Base-by-base conservation (phyloP, 768 basidiomycete genomes). In the Rhodotorula sphaerocarpa region DNA sequence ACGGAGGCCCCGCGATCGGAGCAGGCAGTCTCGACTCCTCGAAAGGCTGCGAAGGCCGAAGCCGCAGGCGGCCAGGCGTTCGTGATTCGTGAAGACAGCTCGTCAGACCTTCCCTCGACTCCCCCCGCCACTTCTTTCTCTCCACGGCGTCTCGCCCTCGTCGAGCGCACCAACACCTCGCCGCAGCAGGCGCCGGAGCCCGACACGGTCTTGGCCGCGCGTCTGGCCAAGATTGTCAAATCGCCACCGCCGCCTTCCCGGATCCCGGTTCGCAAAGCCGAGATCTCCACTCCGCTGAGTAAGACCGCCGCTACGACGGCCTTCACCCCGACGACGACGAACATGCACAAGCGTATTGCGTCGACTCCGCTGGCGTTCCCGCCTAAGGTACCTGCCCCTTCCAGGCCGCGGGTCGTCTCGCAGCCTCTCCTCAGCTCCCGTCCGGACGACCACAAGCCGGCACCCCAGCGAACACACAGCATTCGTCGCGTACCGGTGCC, bases 71-170 rank as follows among this genome's bases (percentile, higher is more conserved):
- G n/a, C 27, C 53, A 54, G 18, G 36, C 36, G 15, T 59, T 64
- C 53, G 14, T 23, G 14, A 25, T 64, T 33, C 59, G 25, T 46
- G 23, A 55, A 21, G 63, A 64, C 33, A n/a, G n/a, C n/a, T n/a
- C n/a, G 33, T 25, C 53, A 53, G 1, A 39, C 10, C 28, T 47
- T 4, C 57, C 46, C 0, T 25, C n/a, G 4, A 36, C 28, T 2
- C 16, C 6, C 34, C 5, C 39, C 3, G 14, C 16, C 9, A 27
- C 53, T 18, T 44, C 47, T n/a, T 56, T 56, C 50, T 28, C 60
- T 12, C 54, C 54, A 5, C 47, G 60, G 10, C 54, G 27, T 3
- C n/a, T 15, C 5, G 31, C 43, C 2, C 48, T 65, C 41, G 43
- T 14, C 6, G 27, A 59, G 28, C 48, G 39, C 45, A 25, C 48